These are phyloP conservation scores for Neonectria hederae DNA, from an alignment of 2,329 filamentous ascomycete genomes.

Conservation along the genomic window DNA sequence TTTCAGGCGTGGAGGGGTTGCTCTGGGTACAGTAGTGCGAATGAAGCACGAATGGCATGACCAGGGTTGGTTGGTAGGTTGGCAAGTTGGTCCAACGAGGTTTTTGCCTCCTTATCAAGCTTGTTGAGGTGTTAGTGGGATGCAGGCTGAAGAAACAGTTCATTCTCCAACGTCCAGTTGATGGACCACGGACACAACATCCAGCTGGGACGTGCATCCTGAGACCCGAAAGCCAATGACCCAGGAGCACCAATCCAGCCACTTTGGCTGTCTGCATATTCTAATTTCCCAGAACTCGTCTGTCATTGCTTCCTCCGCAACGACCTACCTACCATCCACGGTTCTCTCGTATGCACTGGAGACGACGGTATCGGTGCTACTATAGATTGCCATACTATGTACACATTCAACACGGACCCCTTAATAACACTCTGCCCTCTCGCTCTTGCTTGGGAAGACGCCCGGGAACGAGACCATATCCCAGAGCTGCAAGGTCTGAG, in stretches of 20 bases:
- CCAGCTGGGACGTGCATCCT: background rate
- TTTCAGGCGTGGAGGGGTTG: slow-evolving; percentile 20
- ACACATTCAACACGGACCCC: background rate
- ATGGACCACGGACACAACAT: background rate
- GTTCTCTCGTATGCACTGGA: background rate
- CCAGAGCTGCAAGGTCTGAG: background rate
- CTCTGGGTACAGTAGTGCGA: background rate
- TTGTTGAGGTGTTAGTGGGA: background rate
- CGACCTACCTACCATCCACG: background rate
- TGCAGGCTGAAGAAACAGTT: background rate
- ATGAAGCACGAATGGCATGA: background rate
- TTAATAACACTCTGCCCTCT: background rate
- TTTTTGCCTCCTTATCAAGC: background rate
- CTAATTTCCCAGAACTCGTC: background rate
- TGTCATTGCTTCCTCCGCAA: background rate
- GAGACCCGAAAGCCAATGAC: background rate
- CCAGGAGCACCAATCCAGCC: slow-evolving; percentile 12
- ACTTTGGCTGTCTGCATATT: background rate
- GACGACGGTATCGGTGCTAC: slow-evolving; percentile 10
- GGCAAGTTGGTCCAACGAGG: background rate
- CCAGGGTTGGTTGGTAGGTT: background rate
- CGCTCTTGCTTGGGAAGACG: background rate
- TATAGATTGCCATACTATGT: no score
- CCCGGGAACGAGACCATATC: background rate
- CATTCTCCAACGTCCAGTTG: background rate